A percentile compares a stretch with the other conserved stretches of the same genome.
Evolutionary conservation across 2,329 filamentous ascomycete genomes (phyloP).

Genomic region (Simplicillium aogashimaense): DNA sequence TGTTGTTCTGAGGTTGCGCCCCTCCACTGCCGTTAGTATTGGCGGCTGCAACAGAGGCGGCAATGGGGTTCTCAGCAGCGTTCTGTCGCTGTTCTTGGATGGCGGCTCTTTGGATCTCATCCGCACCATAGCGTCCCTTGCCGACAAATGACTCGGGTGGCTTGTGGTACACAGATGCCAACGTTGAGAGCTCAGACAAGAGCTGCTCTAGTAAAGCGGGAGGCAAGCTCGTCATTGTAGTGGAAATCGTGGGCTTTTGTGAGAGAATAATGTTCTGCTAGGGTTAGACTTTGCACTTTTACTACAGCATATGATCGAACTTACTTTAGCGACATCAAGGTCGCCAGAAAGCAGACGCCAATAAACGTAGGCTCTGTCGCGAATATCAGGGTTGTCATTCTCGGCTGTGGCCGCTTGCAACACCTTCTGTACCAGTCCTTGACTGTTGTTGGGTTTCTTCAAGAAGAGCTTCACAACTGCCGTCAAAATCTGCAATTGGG

Average conservation of each 20-base stretch:
- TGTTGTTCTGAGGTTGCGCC: conserved; percentile 56
- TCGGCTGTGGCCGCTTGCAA: conserved; percentile 86
- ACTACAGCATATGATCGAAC: too few relatives aligned
- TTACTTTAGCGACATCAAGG: conserved; percentile 76
- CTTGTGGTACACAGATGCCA: conserved; percentile 97
- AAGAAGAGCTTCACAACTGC: conserved; percentile 96
- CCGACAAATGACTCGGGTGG: conserved; percentile 96
- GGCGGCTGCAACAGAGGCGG: conserved; percentile 67
- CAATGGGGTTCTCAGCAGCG: conserved; percentile 86
- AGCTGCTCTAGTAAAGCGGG: conserved; percentile 77
- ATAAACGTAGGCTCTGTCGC: conserved; percentile 95
- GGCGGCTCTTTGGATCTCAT: conserved; percentile 87
- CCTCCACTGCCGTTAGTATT: conserved; percentile 51
- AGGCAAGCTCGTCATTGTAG: conserved; percentile 85
- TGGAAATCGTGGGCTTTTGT: conserved; percentile 86
- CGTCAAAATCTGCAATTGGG: conserved; percentile 95
- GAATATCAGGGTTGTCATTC: conserved; percentile 95
- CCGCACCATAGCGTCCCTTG: conserved; percentile 85
- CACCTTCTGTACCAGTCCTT: conserved; percentile 87
- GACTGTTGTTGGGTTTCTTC: conserved; percentile 89
- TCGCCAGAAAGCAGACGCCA: conserved; percentile 94
- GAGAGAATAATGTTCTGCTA: conserved; percentile 74
- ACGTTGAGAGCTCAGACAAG: conserved; percentile 82
- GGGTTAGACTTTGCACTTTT: conserved; percentile 13
- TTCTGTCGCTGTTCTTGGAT: conserved; percentile 95